Evolutionary conservation across 2,329 filamentous ascomycete species (phyloP).

Genomic region (Aspergillus ochraceoroseus): DNA sequence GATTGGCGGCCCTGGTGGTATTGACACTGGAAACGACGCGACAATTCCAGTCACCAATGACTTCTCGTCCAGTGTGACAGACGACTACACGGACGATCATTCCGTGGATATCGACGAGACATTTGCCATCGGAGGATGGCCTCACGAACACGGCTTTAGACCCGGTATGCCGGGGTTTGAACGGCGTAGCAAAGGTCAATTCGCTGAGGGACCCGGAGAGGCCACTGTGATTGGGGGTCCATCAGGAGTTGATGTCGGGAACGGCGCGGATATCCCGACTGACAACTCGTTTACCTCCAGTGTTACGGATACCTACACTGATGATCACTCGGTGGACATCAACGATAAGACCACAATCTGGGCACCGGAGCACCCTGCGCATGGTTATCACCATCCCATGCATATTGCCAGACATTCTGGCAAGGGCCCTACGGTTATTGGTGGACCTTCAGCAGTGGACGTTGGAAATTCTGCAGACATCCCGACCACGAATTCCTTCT

Average conservation of each 20-base stretch:
- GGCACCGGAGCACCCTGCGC: too few species aligned
- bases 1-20: conserved; percentile 24
- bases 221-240: conserved; percentile 14
- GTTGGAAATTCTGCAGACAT: conserved; percentile 13
- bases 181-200: background rate
- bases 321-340: conserved; percentile 7
- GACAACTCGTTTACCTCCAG: background rate
- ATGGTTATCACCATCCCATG: too few species aligned
- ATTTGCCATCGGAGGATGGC: conserved; percentile 1
- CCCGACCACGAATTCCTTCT: conserved; percentile 12
- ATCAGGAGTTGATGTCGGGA: conserved; percentile 17
- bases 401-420: too few species aligned
- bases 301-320: background rate
- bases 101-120: conserved; percentile 6
- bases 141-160: conserved; percentile 7
- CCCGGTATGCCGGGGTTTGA: too few species aligned
- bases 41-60: conserved; percentile 10
- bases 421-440: too few species aligned
- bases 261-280: conserved; percentile 6
- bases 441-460: conserved; percentile 14
- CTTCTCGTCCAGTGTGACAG: background rate
- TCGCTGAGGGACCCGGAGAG: conserved; percentile 9
- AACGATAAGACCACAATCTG: too few species aligned
- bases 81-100: conserved; percentile 8
- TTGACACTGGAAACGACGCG: conserved; percentile 17